A percentile compares a stretch with the other conserved stretches of the same genome.
Evolutionary conservation across 345 rosid genomes (phyloP).

Genomic region (Hypericum perforatum): DNA sequence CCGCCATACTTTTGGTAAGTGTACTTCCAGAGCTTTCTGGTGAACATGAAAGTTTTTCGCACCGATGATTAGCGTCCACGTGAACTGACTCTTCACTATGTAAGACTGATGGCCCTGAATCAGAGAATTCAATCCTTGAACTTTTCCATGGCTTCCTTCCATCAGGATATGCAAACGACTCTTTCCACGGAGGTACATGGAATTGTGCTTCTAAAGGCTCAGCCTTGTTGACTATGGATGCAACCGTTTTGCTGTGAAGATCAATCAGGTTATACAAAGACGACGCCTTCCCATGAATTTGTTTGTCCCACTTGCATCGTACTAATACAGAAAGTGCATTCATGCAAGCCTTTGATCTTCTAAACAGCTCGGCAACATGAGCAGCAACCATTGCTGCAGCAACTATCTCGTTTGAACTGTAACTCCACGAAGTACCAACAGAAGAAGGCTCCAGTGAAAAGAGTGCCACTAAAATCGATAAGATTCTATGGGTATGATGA

Average conservation of each 20-base stretch:
- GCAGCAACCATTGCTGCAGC: constrained; percentile 99
- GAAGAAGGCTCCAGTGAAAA: constrained; percentile 91
- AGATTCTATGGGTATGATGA: constrained; percentile 81
- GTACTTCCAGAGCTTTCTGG: constrained; percentile 44
- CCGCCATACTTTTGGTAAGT: constrained; percentile 44
- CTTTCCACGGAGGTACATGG: constrained; percentile 57
- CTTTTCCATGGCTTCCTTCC: constrained; percentile 35
- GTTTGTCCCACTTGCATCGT: constrained; percentile 89
- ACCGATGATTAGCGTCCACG: constrained; percentile 31
- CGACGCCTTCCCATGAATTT: constrained; percentile 68
- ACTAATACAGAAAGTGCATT: constrained; percentile 71
- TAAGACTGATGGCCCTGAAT: constrained; percentile 33
- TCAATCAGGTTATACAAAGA: constrained; percentile 87
- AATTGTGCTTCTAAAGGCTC: constrained; percentile 78
- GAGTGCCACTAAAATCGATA: constrained; percentile 85
- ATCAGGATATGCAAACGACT: constrained; percentile 29
- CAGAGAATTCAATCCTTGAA: constrained; percentile 27
- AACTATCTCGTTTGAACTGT: constrained; percentile 88
- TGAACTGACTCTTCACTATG: constrained; percentile 29
- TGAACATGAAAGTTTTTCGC: constrained; percentile 28
- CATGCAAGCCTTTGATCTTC: constrained; percentile 85
- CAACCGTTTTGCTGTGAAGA: constrained; percentile 86
- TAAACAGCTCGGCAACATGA: constrained; percentile 82
- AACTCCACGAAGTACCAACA: constrained; percentile 87
- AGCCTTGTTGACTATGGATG: constrained; percentile 87